phyloP scores from a whole-genome alignment of 176 grass and related monocot genomes.

The Carex parvula region DNA sequence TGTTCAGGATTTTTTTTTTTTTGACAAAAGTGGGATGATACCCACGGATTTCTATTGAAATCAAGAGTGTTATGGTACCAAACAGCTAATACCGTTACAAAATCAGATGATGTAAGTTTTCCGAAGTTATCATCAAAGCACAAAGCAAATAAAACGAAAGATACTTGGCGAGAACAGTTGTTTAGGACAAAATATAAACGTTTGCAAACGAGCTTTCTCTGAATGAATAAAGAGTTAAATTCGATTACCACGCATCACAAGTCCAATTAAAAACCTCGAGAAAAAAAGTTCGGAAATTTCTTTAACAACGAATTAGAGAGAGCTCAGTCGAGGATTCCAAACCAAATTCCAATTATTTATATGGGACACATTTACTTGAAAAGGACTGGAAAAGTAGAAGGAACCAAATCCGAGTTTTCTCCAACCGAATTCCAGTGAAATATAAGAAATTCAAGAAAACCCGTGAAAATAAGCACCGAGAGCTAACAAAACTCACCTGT shows the following conservation, averaged over 20 bases:
- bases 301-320: slow-evolving; percentile 9
- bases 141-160: neutral
- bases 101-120: neutral
- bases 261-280: neutral
- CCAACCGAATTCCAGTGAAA: neutral
- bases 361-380: neutral
- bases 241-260: neutral
- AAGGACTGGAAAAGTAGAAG: neutral
- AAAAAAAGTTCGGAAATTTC: neutral
- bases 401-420: neutral
- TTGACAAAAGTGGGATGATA: too few relatives aligned
- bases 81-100: neutral
- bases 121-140: neutral
- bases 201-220: neutral
- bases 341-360: slow-evolving; percentile 5
- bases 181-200: neutral
- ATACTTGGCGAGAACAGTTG: neutral
- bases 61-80: too few relatives aligned
- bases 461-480: slow-evolving; percentile 21
- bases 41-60: too few relatives aligned
- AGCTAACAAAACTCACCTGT: slow-evolving; percentile 47
- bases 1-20: neutral
- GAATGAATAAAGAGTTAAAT: neutral
- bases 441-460: neutral
- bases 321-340: neutral